Base-by-base conservation (phyloP, 306 rosid genomes). In the Corylus americana region DNA sequence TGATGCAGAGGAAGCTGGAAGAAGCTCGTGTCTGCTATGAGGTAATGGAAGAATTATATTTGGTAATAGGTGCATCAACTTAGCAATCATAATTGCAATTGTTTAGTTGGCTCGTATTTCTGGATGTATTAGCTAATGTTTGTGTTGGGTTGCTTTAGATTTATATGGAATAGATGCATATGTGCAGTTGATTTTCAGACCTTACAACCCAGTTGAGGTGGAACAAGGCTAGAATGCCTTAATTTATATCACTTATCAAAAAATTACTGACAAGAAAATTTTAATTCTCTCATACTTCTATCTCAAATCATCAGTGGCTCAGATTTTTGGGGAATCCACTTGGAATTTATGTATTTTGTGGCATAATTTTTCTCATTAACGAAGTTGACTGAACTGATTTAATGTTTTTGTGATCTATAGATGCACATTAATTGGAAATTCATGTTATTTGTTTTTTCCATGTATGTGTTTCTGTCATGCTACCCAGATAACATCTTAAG, bases 1-100 rank as follows among this genome's bases (percentile, higher is more conserved):
- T 91, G 47, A 91, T 83, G 49, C 97, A 83, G 83, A 75, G 86
- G 81, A 87, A 89, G 88, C 76, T 92, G 84, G 91, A 92, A 82
- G 85, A 91, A 77, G 97, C 98, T 69, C 75, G 51, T 47, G 62
- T 61, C 78, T 86, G 79, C 88, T 94, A 92, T 74, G 91, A 89
- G 95, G 98, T 94, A 81, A 77, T 69, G 9, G 64, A 20, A 35
- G 49, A 16, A 67, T 67, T 67, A 17, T 29, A 37, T 58, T 58
- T 25, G 13, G 35, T 59, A 59, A 22, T 25, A 11, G 5, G 37
- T 8, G 66, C 37, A 59, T 25, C 66, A 25, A 59, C 66, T 59
- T 20, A 22, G 37, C 29, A 3, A 11, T 22, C 66, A 11, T 59
- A 25, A 22, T 59, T 59, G 66, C 66, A 59, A 11, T 11, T 59